phyloP scores from a whole-genome alignment of 2,329 filamentous ascomycete genomes.

The Clonostachys rhizophaga region DNA sequence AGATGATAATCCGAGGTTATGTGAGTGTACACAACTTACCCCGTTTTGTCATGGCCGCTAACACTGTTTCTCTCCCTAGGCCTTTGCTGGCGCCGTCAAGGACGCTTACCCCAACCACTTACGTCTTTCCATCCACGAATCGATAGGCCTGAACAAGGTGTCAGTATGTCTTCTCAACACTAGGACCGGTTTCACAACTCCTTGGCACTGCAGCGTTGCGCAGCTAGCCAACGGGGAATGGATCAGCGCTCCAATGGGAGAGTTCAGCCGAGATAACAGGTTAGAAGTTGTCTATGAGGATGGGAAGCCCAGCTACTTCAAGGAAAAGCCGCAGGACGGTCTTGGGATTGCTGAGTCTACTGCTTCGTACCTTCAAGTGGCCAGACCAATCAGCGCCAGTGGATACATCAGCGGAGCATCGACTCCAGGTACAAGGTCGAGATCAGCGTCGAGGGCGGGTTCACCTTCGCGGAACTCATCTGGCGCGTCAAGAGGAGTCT shows the following conservation, averaged over 20 bases:
- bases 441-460: too few species aligned
- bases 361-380: conserved; percentile 1
- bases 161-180: conserved; percentile 20
- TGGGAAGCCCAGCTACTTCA: conserved; percentile 8
- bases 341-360: background rate
- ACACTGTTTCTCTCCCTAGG: too few species aligned
- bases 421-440: too few species aligned
- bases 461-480: too few species aligned
- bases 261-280: conserved; percentile 12
- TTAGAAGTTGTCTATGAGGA: conserved; percentile 13
- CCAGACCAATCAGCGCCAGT: conserved; percentile 1
- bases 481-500: too few species aligned
- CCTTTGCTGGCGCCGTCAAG: conserved; percentile 19
- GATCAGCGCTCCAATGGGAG: conserved; percentile 16
- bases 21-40: background rate
- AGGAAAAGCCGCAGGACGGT: background rate
- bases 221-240: conserved; percentile 12
- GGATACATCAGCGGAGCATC: too few species aligned
- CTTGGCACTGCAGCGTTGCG: conserved; percentile 20
- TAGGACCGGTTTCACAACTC: conserved; percentile 19
- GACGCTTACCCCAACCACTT: conserved; percentile 15
- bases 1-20: conserved; percentile 21
- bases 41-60: too few species aligned
- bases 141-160: conserved; percentile 15
- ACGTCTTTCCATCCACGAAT: conserved; percentile 21